Evolutionary conservation across 106 monocot species (phyloP).

Genomic region (Acanthochlamys bracteata): DNA sequence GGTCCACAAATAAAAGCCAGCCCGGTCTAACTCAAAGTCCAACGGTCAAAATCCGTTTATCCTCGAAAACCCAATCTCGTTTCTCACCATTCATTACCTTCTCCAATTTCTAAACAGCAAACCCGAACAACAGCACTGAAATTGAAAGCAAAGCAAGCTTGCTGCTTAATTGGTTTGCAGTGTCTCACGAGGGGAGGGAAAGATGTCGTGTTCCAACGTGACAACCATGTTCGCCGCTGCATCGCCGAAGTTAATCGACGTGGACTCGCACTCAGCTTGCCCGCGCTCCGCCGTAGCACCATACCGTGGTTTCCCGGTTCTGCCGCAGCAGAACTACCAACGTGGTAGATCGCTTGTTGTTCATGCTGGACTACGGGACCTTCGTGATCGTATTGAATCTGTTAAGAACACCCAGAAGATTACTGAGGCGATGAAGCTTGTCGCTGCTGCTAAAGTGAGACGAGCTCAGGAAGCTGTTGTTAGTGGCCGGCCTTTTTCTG

Average conservation of each 20-base stretch:
- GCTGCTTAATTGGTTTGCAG: background rate
- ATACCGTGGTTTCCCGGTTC: background rate
- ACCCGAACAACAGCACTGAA: background rate
- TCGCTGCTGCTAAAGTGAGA: constrained; percentile 88
- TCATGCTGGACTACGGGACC: constrained; percentile 46
- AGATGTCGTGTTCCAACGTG: background rate
- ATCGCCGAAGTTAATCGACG: background rate
- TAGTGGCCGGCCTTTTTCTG: constrained; percentile 86
- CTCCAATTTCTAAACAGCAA: background rate
- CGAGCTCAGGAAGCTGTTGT: constrained; percentile 93
- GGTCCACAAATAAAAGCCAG: no score
- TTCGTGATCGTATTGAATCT: constrained; percentile 73
- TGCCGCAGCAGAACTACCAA: background rate
- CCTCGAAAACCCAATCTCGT: no score
- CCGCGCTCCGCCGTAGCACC: background rate
- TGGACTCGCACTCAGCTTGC: constrained; percentile 4
- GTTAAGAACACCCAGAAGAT: constrained; percentile 95
- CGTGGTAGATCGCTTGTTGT: constrained; percentile 3
- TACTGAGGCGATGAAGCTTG: constrained; percentile 98
- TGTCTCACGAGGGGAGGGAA: background rate
- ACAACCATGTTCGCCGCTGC: background rate
- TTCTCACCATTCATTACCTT: no score
- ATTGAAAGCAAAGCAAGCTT: background rate
- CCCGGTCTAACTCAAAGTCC: no score
- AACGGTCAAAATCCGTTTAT: no score